Percentiles rank a stretch among this genome's conserved stretches.
Evolutionary conservation across 129 eudicot species (phyloP).

Genomic region (Oenanthe sinensis): DNA sequence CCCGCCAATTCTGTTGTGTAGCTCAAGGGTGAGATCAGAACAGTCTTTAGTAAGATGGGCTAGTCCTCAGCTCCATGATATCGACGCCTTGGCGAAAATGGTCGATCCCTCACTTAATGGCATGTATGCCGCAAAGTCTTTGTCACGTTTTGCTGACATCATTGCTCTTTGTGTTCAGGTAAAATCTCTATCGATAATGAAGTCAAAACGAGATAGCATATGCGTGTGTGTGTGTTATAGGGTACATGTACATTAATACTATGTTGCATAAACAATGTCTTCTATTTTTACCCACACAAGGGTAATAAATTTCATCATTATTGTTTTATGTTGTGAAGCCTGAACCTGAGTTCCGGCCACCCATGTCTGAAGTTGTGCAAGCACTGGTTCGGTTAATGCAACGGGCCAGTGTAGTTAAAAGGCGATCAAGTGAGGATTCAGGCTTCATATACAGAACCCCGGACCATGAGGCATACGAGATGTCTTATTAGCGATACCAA

Average conservation of each 20-base stretch:
- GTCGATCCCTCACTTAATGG: constrained; percentile 91
- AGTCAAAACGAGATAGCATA: background rate
- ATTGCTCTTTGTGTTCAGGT: constrained; percentile 99
- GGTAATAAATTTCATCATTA: background rate
- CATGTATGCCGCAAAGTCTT: constrained; percentile 80
- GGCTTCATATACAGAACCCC: constrained; percentile 11
- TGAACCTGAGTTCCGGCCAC: constrained; percentile 97
- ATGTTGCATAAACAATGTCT: background rate
- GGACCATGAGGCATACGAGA: constrained; percentile 13
- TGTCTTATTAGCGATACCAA: constrained; percentile 4
- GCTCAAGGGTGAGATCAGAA: constrained; percentile 75
- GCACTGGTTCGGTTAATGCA: constrained; percentile 87
- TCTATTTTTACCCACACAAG: background rate
- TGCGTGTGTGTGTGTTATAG: background rate
- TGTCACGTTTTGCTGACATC: constrained; percentile 90
- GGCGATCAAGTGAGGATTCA: constrained; percentile 21
- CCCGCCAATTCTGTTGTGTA: constrained; percentile 13
- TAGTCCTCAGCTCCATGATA: constrained; percentile 97
- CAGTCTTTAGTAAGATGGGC: constrained; percentile 98
- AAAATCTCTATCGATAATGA: background rate
- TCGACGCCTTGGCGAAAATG: constrained; percentile 87
- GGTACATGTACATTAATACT: background rate
- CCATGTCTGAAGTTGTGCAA: constrained; percentile 97
- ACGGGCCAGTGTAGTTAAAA: constrained; percentile 91
- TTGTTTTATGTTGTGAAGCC: background rate